phyloP scores from a whole-genome alignment of 441 rosid genomes.

The Croton laevigatus region DNA sequence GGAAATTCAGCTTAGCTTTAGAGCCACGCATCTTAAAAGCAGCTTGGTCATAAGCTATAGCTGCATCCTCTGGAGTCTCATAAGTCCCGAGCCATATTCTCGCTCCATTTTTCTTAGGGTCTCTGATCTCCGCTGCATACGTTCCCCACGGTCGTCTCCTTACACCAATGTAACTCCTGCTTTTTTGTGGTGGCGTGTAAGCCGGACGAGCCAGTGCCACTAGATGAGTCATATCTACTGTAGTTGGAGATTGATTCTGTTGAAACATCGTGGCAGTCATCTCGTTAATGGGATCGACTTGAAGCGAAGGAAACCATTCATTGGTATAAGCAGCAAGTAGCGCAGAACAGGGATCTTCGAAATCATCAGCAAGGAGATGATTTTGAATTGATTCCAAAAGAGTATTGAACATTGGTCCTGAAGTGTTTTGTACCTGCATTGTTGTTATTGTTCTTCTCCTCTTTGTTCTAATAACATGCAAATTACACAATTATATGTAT shows the following conservation, averaged over 20 bases:
- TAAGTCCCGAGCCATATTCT: conserved; percentile 88
- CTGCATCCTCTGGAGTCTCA: conserved; percentile 83
- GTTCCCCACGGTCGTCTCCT: conserved; percentile 91
- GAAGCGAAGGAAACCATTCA: neutral
- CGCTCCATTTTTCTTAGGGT: conserved; percentile 70
- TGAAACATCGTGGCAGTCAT: neutral
- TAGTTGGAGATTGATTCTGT: neutral
- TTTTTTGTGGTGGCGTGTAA: conserved; percentile 26
- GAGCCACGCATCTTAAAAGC: conserved; percentile 85
- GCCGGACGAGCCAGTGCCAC: neutral
- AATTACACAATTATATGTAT: too few species aligned
- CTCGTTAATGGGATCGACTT: neutral
- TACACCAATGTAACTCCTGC: conserved; percentile 71
- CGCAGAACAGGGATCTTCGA: neutral
- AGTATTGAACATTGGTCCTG: neutral
- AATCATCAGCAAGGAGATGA: conserved; percentile 11
- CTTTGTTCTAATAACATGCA: too few species aligned
- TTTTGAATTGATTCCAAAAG: conserved; percentile 6
- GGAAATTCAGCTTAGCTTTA: conserved; percentile 77
- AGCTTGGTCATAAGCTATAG: conserved; percentile 74
- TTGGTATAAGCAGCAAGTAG: neutral
- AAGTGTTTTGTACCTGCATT: neutral
- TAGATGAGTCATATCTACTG: too few species aligned
- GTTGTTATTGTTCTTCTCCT: neutral
- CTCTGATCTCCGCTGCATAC: conserved; percentile 86